Percentiles rank a stretch among this genome's conserved stretches.
Conservation (phyloP, 2,329 filamentous ascomycete species). For the Fusarium stilboides region DNA sequence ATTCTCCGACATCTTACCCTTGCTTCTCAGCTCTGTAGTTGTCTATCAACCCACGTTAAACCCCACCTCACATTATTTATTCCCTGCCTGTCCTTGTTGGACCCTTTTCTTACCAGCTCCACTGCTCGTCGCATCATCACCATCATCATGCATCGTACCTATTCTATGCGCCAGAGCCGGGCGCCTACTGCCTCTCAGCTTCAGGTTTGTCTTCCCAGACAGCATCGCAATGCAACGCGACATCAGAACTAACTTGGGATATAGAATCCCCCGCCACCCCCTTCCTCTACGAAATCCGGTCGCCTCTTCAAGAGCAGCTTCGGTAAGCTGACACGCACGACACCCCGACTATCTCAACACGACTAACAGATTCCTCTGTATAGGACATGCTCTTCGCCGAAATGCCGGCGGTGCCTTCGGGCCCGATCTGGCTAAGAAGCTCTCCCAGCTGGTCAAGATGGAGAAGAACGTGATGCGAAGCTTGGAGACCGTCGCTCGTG, state of each 20-base stretch:
- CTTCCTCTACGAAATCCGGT: constrained; percentile 91
- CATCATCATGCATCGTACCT: constrained; percentile 92
- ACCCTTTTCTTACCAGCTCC: constrained; percentile 42
- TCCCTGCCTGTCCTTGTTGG: constrained; percentile 37
- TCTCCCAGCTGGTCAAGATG: constrained; percentile 99
- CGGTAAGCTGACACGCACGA: constrained; percentile 70
- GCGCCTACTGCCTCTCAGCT: constrained; percentile 91
- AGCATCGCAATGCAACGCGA: neutral
- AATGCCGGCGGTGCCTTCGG: constrained; percentile 83
- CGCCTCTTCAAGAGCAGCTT: constrained; percentile 89
- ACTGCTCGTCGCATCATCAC: constrained; percentile 44
- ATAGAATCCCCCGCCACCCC: constrained; percentile 92
- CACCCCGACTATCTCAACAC: neutral
- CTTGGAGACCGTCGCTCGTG: constrained; percentile 92
- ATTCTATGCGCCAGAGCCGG: constrained; percentile 98
- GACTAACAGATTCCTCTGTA: constrained; percentile 21
- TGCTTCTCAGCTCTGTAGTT: constrained; percentile 41
- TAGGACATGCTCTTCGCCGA: constrained; percentile 78
- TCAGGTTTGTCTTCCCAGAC: constrained; percentile 61
- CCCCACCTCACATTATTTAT: constrained; percentile 41
- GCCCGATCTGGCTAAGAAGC: constrained; percentile 95
- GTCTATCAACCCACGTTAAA: constrained; percentile 37
- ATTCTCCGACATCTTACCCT: constrained; percentile 43
- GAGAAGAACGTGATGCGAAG: constrained; percentile 99
- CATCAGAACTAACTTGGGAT: constrained; percentile 23